These are phyloP conservation scores for Aegilops umbellulata DNA, from an alignment of 176 grass and related monocot genomes.

Conservation along the genomic window DNA sequence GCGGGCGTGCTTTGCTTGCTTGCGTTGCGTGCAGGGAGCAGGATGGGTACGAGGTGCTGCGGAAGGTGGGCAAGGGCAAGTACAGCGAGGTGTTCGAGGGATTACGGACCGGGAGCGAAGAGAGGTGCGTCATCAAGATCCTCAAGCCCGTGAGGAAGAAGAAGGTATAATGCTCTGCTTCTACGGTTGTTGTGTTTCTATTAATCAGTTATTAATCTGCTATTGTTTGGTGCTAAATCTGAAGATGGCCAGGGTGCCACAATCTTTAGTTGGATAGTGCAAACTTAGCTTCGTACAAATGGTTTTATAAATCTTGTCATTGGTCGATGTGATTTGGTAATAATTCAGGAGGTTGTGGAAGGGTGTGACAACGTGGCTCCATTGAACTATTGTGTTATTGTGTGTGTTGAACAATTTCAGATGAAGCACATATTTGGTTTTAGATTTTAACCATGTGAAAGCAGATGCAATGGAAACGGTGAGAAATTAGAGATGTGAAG, in stretches of 20 bases:
- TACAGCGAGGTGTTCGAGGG: conserved; percentile 96
- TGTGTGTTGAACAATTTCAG: neutral
- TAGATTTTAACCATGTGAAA: neutral
- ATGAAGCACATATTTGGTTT: neutral
- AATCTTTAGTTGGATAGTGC: neutral
- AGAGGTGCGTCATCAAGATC: conserved; percentile 91
- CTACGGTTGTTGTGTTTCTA: neutral
- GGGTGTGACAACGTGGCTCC: neutral
- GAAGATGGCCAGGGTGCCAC: neutral
- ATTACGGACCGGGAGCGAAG: conserved; percentile 47
- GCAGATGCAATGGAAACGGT: neutral
- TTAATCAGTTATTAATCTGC: no score
- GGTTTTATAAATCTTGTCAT: neutral
- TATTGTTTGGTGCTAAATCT: neutral
- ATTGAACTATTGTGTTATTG: neutral
- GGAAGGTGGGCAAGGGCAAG: conserved; percentile 90
- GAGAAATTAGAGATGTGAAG: neutral
- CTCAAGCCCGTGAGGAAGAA: conserved; percentile 99
- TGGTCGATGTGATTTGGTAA: neutral
- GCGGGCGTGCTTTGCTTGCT: neutral
- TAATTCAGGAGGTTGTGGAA: neutral
- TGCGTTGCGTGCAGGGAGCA: conserved; percentile 54
- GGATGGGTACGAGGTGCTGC: conserved; percentile 77
- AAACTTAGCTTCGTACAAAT: neutral
- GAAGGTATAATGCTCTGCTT: conserved; percentile 36